Evolutionary conservation across 192 early-diverging fungal species (phyloP).

Genomic region (Endogone sp.): DNA sequence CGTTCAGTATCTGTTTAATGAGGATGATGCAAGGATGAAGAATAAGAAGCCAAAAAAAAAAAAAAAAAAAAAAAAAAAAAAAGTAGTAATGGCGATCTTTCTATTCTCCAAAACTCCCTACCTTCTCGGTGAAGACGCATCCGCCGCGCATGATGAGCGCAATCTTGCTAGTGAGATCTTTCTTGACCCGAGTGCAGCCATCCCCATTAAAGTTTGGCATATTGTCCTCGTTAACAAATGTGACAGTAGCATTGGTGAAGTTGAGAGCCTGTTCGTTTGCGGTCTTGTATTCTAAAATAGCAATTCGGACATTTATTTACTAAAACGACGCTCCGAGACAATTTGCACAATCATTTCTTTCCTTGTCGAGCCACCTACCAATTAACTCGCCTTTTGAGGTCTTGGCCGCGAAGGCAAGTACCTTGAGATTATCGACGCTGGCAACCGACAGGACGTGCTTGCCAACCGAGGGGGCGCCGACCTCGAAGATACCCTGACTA

Average conservation of each 20-base stretch:
- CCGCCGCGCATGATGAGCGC: constrained; percentile 40
- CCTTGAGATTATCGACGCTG: constrained; percentile 43
- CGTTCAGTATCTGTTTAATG: constrained; percentile 19
- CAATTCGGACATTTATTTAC: too few species aligned
- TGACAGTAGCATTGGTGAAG: constrained; percentile 21
- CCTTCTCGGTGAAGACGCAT: constrained; percentile 42
- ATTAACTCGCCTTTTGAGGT: constrained; percentile 27
- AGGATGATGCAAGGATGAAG: not conserved
- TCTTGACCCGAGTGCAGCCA: constrained; percentile 34
- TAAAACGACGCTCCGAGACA: too few species aligned
- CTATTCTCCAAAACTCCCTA: too few species aligned
- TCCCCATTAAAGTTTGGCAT: constrained; percentile 34
- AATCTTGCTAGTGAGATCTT: constrained; percentile 30
- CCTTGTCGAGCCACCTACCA: not conserved
- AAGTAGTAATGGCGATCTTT: too few species aligned
- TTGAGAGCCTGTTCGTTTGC: constrained; percentile 7
- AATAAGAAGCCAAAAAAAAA: too few species aligned
- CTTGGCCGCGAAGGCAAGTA: constrained; percentile 13
- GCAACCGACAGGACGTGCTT: constrained; percentile 55
- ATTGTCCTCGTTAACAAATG: constrained; percentile 33
- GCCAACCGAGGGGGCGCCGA: constrained; percentile 44
- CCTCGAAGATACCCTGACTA: constrained; percentile 46
- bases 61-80: too few species aligned
- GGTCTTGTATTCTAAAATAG: constrained; percentile 23
- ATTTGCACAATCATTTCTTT: too few species aligned